Percentiles rank a stretch among this genome's conserved stretches.
phyloP scores from a whole-genome alignment of 495 filamentous ascomycete species.

The Aspergillus steynii region DNA sequence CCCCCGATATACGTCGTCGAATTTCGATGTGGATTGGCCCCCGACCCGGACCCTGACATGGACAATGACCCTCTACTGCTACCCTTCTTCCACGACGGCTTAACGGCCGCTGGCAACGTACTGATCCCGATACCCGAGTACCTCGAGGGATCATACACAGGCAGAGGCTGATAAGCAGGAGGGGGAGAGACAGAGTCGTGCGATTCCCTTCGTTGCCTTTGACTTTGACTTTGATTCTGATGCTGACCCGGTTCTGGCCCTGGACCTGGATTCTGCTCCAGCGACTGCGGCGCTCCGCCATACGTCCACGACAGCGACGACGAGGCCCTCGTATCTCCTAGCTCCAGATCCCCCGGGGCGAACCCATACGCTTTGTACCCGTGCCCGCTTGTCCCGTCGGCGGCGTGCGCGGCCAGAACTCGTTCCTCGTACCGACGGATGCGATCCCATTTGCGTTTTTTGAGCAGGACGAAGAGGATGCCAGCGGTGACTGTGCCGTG shows the following conservation, averaged over 20 bases:
- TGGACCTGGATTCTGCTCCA: neutral
- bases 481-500: constrained; percentile 21
- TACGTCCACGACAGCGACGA: neutral
- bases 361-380: constrained; percentile 10
- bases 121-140: constrained; percentile 17
- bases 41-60: constrained; percentile 3
- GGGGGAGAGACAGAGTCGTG: constrained; percentile 11
- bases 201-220: neutral
- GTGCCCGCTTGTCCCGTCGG: constrained; percentile 5
- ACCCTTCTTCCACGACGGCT: constrained; percentile 2
- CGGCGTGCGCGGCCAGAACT: constrained; percentile 17
- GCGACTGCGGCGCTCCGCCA: neutral
- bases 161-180: constrained; percentile 22
- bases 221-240: neutral
- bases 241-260: neutral
- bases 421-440: constrained; percentile 23
- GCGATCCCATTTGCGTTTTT: constrained; percentile 29
- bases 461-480: constrained; percentile 26
- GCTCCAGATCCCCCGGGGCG: constrained; percentile 5
- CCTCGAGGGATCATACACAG: constrained; percentile 21
- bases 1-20: neutral
- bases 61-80: constrained; percentile 1
- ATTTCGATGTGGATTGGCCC: neutral
- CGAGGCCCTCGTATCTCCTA: neutral
- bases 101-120: constrained; percentile 1